Base-by-base conservation (phyloP, 2,329 filamentous ascomycete genomes). In the Endoconidiophora polonica region DNA sequence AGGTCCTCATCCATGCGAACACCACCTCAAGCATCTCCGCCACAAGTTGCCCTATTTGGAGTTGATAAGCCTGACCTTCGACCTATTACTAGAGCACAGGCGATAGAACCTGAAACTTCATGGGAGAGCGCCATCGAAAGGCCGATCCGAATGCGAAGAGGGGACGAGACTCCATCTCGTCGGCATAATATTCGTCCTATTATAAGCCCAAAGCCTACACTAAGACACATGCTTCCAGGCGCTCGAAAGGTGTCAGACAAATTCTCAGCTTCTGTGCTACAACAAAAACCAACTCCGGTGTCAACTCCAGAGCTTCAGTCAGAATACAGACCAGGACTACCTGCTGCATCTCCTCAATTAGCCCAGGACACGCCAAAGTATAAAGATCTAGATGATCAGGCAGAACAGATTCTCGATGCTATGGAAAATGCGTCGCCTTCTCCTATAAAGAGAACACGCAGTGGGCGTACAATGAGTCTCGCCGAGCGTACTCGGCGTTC, bases 401-500 rank as follows among this genome's bases (percentile, higher is more conserved):
- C 74, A 1, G 71, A 79, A 51, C 65, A 72, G 39, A 79, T 79
- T 40, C 60, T 79, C 3, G 68, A 69, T 10, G 73, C 71, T 0
- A 72, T 79, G 60, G 64, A 69, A 22, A 68, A 68, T 43, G 66
- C 68, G 0, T 77, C 76, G 1, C 75, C 76, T 0, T 79, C 77
- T 0, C 77, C 77, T 0, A 60, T 65, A 41, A 79, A 77, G 56
- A 61, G 59, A 39, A 37, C 56, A 2, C 72, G 67, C 52, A 64
- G 67, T 0, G 68, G 75, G 0, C 75, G 76, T 46, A 72, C 70
- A 0, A 63, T 81, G 6, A 79, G 81, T 0, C 71, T 91, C 0
- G 74, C 81, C 3, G 86, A 93, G 59, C 81, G 87, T 44, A 93
- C 88, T 0, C 77, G 83, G 16, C 71, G 86, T 49, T 87, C 85